phyloP scores from a whole-genome alignment of 202 grass and related monocot genomes.

The Zoysia matrella region DNA sequence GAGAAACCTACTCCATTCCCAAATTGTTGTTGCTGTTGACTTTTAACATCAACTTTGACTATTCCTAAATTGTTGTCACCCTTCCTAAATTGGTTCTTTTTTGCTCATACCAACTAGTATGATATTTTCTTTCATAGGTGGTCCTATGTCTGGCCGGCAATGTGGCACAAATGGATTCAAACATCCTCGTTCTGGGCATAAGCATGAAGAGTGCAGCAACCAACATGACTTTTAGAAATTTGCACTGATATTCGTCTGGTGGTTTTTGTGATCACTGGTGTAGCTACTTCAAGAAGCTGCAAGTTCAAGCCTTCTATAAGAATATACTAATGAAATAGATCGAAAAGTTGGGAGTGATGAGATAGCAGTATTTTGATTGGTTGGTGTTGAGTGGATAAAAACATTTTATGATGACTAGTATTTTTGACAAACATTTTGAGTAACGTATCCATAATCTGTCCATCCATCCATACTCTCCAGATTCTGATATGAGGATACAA shows the following conservation, averaged over 20 bases:
- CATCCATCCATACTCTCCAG: conserved; percentile 28
- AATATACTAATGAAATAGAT: conserved; percentile 72
- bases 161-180: conserved; percentile 46
- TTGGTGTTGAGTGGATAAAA: conserved; percentile 38
- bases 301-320: conserved; percentile 66
- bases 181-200: conserved; percentile 45
- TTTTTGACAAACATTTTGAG: not conserved
- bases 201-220: conserved; percentile 61
- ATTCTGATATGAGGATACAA: conserved; percentile 56
- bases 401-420: not conserved
- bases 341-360: conserved; percentile 73
- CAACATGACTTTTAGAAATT: conserved; percentile 95
- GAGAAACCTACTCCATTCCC: too few relatives aligned
- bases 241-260: conserved; percentile 74
- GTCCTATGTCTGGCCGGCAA: conserved; percentile 53
- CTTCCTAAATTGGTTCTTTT: too few relatives aligned
- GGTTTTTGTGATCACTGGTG: conserved; percentile 67
- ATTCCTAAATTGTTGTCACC: too few relatives aligned
- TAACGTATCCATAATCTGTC: conserved; percentile 22
- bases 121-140: conserved; percentile 45
- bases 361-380: conserved; percentile 68
- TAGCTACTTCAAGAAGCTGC: conserved; percentile 74
- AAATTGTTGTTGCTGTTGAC: too few relatives aligned
- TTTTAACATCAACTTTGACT: too few relatives aligned
- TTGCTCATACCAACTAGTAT: too few relatives aligned